These are phyloP conservation scores for Hanseniaspora lachancei DNA, from an alignment of 805 yeast species.

Conservation along the genomic window DNA sequence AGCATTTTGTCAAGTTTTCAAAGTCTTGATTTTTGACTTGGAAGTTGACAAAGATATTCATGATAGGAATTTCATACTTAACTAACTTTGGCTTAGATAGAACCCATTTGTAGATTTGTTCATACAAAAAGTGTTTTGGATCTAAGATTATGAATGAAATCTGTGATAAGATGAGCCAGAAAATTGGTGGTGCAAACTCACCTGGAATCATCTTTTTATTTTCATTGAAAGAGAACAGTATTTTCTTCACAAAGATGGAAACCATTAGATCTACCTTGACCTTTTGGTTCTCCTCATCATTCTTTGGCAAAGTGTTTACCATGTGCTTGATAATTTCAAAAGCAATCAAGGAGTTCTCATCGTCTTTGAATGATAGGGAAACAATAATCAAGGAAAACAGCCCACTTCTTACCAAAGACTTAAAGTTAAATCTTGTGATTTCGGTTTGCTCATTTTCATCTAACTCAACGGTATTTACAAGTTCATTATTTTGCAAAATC, in stretches of 20 bases:
- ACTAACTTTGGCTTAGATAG: conserved; percentile 33
- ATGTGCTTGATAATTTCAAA: conserved; percentile 34
- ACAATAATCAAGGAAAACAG: conserved; percentile 38
- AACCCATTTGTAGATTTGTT: conserved; percentile 54
- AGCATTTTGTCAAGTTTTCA: conserved; percentile 42
- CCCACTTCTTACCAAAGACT: conserved; percentile 43
- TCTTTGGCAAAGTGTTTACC: conserved; percentile 23
- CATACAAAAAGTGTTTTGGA: conserved; percentile 67
- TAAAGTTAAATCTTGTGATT: conserved; percentile 35
- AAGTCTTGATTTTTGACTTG: conserved; percentile 28
- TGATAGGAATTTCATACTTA: conserved; percentile 34
- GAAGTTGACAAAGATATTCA: conserved; percentile 24
- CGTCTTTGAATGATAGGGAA: conserved; percentile 33
- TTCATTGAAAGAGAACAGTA: conserved; percentile 26
- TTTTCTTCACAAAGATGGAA: conserved; percentile 39
- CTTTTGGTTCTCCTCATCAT: conserved; percentile 29
- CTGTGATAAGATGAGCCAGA: conserved; percentile 44
- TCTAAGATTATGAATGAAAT: conserved; percentile 45
- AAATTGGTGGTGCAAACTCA: conserved; percentile 31
- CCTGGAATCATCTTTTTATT: conserved; percentile 15
- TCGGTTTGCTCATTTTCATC: conserved; percentile 23
- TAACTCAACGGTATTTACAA: conserved; percentile 29
- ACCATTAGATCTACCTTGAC: conserved; percentile 47
- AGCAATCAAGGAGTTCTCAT: conserved; percentile 28
- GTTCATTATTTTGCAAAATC: conserved; percentile 51